Base-by-base conservation (phyloP, 306 rosid genomes). In the Cucurbita argyrosperma region DNA sequence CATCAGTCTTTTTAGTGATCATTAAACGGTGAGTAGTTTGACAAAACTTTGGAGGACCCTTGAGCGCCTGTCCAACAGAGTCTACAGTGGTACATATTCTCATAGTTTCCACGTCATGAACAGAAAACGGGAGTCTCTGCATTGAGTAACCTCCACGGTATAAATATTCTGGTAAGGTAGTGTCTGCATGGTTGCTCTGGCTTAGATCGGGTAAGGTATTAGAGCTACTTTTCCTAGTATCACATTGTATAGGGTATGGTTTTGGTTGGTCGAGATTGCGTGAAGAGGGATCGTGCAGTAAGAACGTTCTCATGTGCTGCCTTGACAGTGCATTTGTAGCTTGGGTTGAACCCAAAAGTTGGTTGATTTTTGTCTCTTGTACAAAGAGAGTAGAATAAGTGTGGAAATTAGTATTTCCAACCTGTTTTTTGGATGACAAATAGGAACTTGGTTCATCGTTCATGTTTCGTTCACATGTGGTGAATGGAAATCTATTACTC, bases 1-100 rank as follows among this genome's bases (percentile, higher is more conserved):
- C 79, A 79, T 80, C 88, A 16, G 77, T 56, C 58, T 74, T 81
- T 78, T 77, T 80, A 4, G 86, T 71, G 78, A 80, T 79, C 80
- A 77, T 83, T 71, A 84, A 79, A 84, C 74, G 87, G 50, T 81
- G 87, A 52, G 78, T 74, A 73, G 95, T 64, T 79, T 86, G 88
- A 42, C 85, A 86, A 63, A 84, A 63, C 70, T 81, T 82, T 69
- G 87, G 80, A 79, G 63, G 81, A 69, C 79, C 76, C 81, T 87
- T 78, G 35, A 89, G 77, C 54, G 82, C 78, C 55, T 82, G 87
- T 87, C 84, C 87, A 71, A 74, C 79, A 8, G 85, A 83, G 65
- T 82, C 88, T 21, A 86, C 60, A 52, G 80, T 52, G 75, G 87
- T 46, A 81, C 79, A 81, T 72, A 86, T 78, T 78, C 80, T 88